Conservation (phyloP, 2,329 filamentous ascomycete species). For the Ceratocystis eucalypticola region DNA sequence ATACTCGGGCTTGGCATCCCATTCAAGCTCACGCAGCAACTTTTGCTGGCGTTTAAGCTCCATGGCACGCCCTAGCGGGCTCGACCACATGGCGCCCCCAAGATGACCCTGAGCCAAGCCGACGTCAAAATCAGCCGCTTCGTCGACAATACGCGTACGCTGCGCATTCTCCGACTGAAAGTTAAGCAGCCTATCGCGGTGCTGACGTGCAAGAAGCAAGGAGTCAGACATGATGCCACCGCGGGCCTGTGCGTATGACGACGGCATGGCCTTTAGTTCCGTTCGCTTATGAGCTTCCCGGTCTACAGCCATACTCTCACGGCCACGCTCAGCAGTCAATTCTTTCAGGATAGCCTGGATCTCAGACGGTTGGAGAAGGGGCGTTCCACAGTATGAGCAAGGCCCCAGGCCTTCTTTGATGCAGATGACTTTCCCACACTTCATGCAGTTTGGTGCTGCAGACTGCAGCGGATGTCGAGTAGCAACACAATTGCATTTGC, state of each 20-base stretch:
- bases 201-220: constrained; percentile 55
- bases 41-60: constrained; percentile 80
- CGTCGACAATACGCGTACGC: constrained; percentile 73
- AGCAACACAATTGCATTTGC: constrained; percentile 78
- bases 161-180: constrained; percentile 80
- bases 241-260: constrained; percentile 43
- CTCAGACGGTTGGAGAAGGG: constrained; percentile 58
- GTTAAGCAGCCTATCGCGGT: constrained; percentile 64
- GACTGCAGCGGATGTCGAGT: constrained; percentile 73
- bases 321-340: constrained; percentile 70
- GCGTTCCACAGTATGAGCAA: constrained; percentile 75
- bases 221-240: constrained; percentile 27
- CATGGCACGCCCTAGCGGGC: constrained; percentile 63
- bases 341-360: constrained; percentile 76
- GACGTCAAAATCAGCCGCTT: constrained; percentile 54
- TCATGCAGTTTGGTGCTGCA: constrained; percentile 86
- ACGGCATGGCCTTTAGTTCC: constrained; percentile 48
- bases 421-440: constrained; percentile 90
- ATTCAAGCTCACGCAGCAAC: constrained; percentile 70
- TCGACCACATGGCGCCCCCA: constrained; percentile 65
- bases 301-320: constrained; percentile 73
- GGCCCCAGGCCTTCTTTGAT: constrained; percentile 87
- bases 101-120: constrained; percentile 30
- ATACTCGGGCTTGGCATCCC: constrained; percentile 71
- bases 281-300: constrained; percentile 54